Evolutionary conservation across 2,329 filamentous ascomycete genomes (phyloP).

Genomic region (Pyricularia grisea): DNA sequence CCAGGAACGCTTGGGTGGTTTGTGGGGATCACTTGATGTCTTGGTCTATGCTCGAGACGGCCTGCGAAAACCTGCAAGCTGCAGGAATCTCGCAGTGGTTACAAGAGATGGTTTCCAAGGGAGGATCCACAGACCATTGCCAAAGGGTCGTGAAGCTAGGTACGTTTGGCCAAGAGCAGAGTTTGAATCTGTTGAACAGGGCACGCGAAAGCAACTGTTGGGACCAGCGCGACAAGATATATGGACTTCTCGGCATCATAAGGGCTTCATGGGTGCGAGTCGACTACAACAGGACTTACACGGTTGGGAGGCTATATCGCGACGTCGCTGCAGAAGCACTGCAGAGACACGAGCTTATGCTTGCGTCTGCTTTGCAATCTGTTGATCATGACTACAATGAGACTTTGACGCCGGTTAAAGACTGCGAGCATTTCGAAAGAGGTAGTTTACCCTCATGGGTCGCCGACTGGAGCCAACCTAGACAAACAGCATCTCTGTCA

Average conservation of each 20-base stretch:
- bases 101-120: background rate
- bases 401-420: background rate
- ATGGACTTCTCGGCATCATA: background rate
- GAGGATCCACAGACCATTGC: background rate
- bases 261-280: background rate
- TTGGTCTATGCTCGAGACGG: background rate
- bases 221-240: background rate
- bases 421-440: background rate
- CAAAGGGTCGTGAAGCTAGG: background rate
- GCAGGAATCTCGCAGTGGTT: background rate
- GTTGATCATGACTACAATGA: background rate
- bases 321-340: background rate
- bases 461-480: background rate
- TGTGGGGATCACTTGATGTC: background rate
- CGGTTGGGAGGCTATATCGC: background rate
- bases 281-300: background rate
- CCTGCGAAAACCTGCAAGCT: background rate
- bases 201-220: background rate
- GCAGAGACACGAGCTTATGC: no score
- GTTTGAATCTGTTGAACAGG: background rate
- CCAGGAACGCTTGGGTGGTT: background rate
- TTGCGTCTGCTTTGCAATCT: background rate
- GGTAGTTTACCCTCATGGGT: background rate
- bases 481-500: background rate
- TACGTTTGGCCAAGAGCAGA: background rate